Base-by-base conservation (phyloP, 2,329 filamentous ascomycete genomes). In the Ophiostoma tasmaniense region DNA sequence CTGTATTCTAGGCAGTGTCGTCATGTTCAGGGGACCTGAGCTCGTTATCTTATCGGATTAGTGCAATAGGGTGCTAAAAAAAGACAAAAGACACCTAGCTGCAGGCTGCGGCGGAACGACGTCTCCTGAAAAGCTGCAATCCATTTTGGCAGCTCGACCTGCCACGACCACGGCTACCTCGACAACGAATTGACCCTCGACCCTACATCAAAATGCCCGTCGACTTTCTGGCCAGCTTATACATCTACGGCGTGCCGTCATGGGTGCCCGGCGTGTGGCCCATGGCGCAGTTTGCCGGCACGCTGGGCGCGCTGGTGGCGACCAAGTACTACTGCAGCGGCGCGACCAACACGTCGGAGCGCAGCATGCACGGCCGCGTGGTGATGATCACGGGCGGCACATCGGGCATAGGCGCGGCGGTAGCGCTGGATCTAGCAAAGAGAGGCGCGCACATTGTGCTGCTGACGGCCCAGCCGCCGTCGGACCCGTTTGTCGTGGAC, bases 371-470 rank as follows among this genome's bases (percentile, higher is more conserved):
- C 78, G 93, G 92, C 65, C 96, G 96, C 76, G 92, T 99, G 66
- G 85, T 97, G 62, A 89, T 99, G 83, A 87, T 99, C 67, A 99
- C 95, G 22, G 93, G 95, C 73, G 95, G 94, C 35, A 99, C 95
- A 67, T 94, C 93, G 64, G 95, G 95, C 17, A 90, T 99, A 76
- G 95, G 95, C 66, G 91, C 92, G 70, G 84, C 87, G 69, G 86
- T 92, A 61, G 90, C 90, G 5, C 83, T 87, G 72, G 86, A 89
- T 70, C 86, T 99, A 67, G 94, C 94, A 68, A 77, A 81, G 22
- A 88, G 93, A 73, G 95, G 95, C 73, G 93, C 94, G 64, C 96
- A 99, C 81, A 83, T 99, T 72, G 85, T 98, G 70, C 88, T 99
- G 61, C 87, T 99, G 66, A 96, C 94, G 6, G 91, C 91, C 72